Base-by-base conservation (phyloP, 2,329 filamentous ascomycete species). In the Helminthosporium solani region DNA sequence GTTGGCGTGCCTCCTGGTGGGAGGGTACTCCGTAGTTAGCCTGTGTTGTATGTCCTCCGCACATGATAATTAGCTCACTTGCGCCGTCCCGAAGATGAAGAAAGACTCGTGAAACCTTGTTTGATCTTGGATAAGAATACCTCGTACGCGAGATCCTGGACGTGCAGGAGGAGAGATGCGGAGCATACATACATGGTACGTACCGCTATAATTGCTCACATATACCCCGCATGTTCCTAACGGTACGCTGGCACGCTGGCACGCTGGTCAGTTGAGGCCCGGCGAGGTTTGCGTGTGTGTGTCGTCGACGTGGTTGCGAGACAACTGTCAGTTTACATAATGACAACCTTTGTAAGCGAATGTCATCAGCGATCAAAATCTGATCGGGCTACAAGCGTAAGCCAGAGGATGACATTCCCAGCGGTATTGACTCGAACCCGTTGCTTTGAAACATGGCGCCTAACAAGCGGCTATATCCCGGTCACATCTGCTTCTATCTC, bases 61-160 rank as follows among this genome's bases (percentile, higher is more conserved):
- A n/a, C n/a, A n/a, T n/a, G n/a, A n/a, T n/a, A n/a, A n/a, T n/a
- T n/a, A n/a, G n/a, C n/a, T n/a, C n/a, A n/a, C n/a, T n/a, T n/a
- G n/a, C n/a, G n/a, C n/a, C n/a, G n/a, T n/a, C n/a, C n/a, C n/a
- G n/a, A n/a, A n/a, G n/a, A n/a, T n/a, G n/a, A n/a, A n/a, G n/a
- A n/a, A n/a, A n/a, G n/a, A n/a, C n/a, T n/a, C n/a, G n/a, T n/a
- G 38, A 34, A 42, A 33, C 38, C 31, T 49, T 44, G 42, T 42
- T 33, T 16, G 14, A 23, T 35, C 33, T 45, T 33, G 25, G 31
- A 20, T 35, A 30, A 23, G 20, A 20, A 31, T 36, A 41, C 15
- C 33, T 44, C 23, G 39, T 27, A 25, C 27, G 31, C 28, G 31
- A 12, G 31, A 43, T 30, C 18, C 37, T 40, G n/a, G 46, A 45